Base-by-base conservation (phyloP, 2,329 filamentous ascomycete genomes). In the Aspergillus unguis region DNA sequence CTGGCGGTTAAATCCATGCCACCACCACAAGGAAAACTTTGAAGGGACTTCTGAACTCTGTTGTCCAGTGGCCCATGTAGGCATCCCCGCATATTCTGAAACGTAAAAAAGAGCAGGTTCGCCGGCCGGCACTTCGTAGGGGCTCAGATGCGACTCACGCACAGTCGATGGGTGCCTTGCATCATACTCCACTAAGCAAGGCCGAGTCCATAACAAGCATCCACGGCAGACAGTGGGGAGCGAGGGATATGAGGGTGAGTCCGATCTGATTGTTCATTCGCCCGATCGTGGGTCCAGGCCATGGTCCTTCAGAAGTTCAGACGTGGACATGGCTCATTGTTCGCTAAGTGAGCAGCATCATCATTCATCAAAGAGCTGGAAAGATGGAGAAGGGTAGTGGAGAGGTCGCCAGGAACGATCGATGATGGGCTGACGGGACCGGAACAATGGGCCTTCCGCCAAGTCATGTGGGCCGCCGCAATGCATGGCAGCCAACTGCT, bases 141-240 rank as follows among this genome's bases (percentile, higher is more conserved):
- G 1, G 17, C 17, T 17, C 17, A 17, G 17, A 17, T 17, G 17
- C 17, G 17, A 17, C 1, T 17, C 17, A 17, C 17, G 17, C 17
- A 17, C 17, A 17, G 17, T 1, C 17, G 17, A 17, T 17, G 17
- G 17, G 17, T 17, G 28, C 29, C 5, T 35, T 35, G 31, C 43
- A 45, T 45, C 45, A 48, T 26, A 33, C 26, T 28, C 17, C 23
- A 31, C 37, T 36, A 31, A 32, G 38, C 36, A 26, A 17, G 27
- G 31, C 25, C 7, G 32, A 27, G 45, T 31, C 11, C 11, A 27
- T 33, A 10, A 35, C 43, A 46, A 31, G n/a, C 36, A 17, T 50
- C 43, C 52, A 47, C 42, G 5, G 36, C 33, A 35, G 44, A 23
- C 8, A 31, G 43, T 52, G 46, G 42, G 50, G 50, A 53, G 49